Evolutionary conservation across 176 grass and related monocot species (phyloP).

Genomic region (Avena atlantica): DNA sequence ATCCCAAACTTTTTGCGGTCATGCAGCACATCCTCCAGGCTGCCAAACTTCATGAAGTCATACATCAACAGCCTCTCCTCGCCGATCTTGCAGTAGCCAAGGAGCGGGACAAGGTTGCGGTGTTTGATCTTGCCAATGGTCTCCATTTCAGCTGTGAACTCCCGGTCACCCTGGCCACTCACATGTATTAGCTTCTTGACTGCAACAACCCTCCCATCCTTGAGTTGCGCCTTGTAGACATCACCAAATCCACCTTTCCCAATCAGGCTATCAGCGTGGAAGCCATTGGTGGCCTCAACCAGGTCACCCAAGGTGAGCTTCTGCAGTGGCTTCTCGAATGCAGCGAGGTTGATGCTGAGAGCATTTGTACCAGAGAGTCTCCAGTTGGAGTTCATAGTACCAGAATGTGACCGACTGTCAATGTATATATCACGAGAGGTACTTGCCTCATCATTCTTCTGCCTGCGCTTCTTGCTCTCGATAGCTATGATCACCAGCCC

Average conservation of each 20-base stretch:
- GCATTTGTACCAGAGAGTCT: constrained; percentile 87
- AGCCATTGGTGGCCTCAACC: constrained; percentile 81
- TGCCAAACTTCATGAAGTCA: constrained; percentile 93
- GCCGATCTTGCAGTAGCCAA: constrained; percentile 90
- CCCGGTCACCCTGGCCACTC: constrained; percentile 91
- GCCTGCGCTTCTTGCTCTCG: constrained; percentile 72
- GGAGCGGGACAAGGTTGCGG: constrained; percentile 88
- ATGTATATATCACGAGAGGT: constrained; percentile 73
- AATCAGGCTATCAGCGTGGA: constrained; percentile 70
- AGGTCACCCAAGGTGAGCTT: constrained; percentile 89
- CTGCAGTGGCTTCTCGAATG: constrained; percentile 79
- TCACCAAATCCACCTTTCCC: constrained; percentile 92
- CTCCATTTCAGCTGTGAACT: constrained; percentile 98
- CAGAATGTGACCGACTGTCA: constrained; percentile 79
- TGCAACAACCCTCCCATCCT: constrained; percentile 81
- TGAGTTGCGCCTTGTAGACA: constrained; percentile 92
- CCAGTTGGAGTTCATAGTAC: constrained; percentile 77
- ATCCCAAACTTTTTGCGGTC: constrained; percentile 67
- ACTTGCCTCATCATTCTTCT: constrained; percentile 61
- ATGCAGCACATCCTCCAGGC: constrained; percentile 89
- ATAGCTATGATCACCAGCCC: constrained; percentile 72
- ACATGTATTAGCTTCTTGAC: constrained; percentile 96
- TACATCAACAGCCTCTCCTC: constrained; percentile 90
- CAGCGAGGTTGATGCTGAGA: constrained; percentile 68
- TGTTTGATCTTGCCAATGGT: constrained; percentile 97